Evolutionary conservation across 2,329 filamentous ascomycete genomes (phyloP).

Genomic region (Apiospora saccharicola): DNA sequence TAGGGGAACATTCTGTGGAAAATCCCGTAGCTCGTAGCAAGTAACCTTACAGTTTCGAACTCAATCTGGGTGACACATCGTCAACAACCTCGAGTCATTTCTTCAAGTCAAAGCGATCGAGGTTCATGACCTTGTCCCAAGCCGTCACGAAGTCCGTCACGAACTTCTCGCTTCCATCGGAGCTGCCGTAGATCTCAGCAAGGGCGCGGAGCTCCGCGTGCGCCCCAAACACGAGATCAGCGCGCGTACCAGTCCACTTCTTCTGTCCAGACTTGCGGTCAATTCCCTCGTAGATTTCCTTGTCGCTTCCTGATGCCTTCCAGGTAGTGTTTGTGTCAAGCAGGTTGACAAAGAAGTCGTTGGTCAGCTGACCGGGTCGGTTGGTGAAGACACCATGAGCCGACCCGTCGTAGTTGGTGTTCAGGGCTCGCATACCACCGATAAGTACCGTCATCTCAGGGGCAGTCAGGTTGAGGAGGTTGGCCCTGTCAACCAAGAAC

Average conservation of each 20-base stretch:
- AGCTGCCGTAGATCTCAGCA: constrained; percentile 71
- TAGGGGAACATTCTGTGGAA: neutral
- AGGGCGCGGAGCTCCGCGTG: constrained; percentile 76
- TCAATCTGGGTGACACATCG: neutral
- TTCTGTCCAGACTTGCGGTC: constrained; percentile 70
- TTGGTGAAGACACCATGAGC: constrained; percentile 72
- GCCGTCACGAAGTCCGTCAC: constrained; percentile 75
- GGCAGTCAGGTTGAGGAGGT: constrained; percentile 73
- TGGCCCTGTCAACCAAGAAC: constrained; percentile 74
- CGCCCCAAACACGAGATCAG: constrained; percentile 74
- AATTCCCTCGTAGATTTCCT: constrained; percentile 67
- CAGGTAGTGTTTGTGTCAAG: constrained; percentile 72
- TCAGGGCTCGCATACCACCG: constrained; percentile 74
- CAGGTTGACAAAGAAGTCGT: constrained; percentile 84
- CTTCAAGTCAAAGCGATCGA: constrained; percentile 71
- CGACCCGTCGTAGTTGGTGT: constrained; percentile 76
- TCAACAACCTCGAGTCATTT: neutral
- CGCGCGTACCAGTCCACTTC: constrained; percentile 75
- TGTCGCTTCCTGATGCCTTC: constrained; percentile 59
- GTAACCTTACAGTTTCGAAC: neutral
- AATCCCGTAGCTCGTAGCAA: neutral
- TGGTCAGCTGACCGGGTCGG: constrained; percentile 72
- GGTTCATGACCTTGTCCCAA: constrained; percentile 79
- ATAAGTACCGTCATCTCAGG: constrained; percentile 76
- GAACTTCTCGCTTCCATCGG: constrained; percentile 69